A percentile compares a stretch with the other conserved stretches of the same genome.
These are phyloP conservation scores for Graphilbum fragrans DNA, from an alignment of 2,329 filamentous ascomycete species.

Conservation along the genomic window DNA sequence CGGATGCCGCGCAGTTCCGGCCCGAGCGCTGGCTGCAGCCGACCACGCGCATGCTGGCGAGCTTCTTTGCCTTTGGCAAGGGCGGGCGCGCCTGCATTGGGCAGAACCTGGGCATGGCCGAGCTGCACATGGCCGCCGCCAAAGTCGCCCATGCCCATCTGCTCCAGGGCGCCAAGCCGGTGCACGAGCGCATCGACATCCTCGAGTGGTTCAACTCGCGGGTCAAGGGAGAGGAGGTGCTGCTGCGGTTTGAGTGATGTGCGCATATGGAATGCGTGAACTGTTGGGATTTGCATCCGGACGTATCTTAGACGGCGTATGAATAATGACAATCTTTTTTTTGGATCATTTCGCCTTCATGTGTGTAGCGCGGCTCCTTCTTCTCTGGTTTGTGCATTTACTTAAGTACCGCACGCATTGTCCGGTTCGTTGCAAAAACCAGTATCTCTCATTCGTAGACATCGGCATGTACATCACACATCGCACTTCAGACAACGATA, in stretches of 20 bases:
- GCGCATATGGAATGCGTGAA: too few species aligned
- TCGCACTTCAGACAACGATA: too few species aligned
- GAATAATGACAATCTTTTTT: too few species aligned
- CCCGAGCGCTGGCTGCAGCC: conserved; percentile 12
- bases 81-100: conserved; percentile 13
- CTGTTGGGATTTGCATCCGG: too few species aligned
- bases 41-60: conserved; percentile 3
- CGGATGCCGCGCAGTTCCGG: conserved; percentile 7
- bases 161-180: not conserved
- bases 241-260: conserved; percentile 1
- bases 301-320: too few species aligned
- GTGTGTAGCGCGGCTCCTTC: too few species aligned
- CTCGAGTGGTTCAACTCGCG: conserved; percentile 9
- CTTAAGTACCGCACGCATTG: too few species aligned
- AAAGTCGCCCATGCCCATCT: not conserved
- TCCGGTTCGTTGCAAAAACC: too few species aligned
- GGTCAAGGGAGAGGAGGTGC: conserved; percentile 3
- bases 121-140: conserved; percentile 6
- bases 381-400: too few species aligned
- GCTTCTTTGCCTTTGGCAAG: conserved; percentile 12
- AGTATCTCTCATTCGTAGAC: too few species aligned
- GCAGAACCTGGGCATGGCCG: conserved; percentile 9
- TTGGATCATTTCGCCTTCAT: too few species aligned
- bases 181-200: not conserved
- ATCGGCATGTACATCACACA: too few species aligned